Evolutionary conservation across 2,329 filamentous ascomycete genomes (phyloP).

Genomic region (Cucurbitaria berberidis): DNA sequence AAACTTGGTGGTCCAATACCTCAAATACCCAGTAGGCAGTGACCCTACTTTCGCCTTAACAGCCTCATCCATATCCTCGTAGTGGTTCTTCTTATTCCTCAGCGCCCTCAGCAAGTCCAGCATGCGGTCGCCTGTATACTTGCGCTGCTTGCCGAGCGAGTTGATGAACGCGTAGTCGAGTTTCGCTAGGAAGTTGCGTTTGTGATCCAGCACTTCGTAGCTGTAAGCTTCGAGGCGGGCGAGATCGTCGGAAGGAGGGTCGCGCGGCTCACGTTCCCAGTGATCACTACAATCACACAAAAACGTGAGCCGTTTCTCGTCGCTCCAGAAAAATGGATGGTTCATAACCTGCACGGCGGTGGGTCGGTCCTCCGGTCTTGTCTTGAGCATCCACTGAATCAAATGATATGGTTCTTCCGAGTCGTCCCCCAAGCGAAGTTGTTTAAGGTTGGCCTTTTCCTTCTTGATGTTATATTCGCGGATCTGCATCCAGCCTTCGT

Average conservation of each 20-base stretch:
- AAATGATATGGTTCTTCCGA: slow-evolving; percentile 87
- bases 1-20: slow-evolving; percentile 82
- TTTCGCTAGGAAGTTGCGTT: slow-evolving; percentile 76
- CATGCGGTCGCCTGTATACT: slow-evolving; percentile 84
- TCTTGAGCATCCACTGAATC: slow-evolving; percentile 78
- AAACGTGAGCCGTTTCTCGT: slow-evolving; percentile 87
- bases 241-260: slow-evolving; percentile 76
- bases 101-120: slow-evolving; percentile 87
- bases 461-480: slow-evolving; percentile 97
- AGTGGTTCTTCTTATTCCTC: slow-evolving; percentile 96
- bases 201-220: slow-evolving; percentile 56
- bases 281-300: slow-evolving; percentile 97
- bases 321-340: slow-evolving; percentile 95
- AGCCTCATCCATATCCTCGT: slow-evolving; percentile 89
- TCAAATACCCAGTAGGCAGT: slow-evolving; percentile 79
- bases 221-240: slow-evolving; percentile 61
- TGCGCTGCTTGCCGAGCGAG: slow-evolving; percentile 89
- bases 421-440: slow-evolving; percentile 80
- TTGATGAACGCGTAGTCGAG: slow-evolving; percentile 85
- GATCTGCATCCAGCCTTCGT: slow-evolving; percentile 83
- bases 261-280: slow-evolving; percentile 89
- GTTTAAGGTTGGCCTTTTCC: slow-evolving; percentile 74
- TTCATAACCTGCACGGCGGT: slow-evolving; percentile 80
- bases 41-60: slow-evolving; percentile 76
- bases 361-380: slow-evolving; percentile 71